Percentiles rank a stretch among this genome's conserved stretches.
phyloP scores from a whole-genome alignment of 345 rosid genomes.

The Eucalyptus curtisii region DNA sequence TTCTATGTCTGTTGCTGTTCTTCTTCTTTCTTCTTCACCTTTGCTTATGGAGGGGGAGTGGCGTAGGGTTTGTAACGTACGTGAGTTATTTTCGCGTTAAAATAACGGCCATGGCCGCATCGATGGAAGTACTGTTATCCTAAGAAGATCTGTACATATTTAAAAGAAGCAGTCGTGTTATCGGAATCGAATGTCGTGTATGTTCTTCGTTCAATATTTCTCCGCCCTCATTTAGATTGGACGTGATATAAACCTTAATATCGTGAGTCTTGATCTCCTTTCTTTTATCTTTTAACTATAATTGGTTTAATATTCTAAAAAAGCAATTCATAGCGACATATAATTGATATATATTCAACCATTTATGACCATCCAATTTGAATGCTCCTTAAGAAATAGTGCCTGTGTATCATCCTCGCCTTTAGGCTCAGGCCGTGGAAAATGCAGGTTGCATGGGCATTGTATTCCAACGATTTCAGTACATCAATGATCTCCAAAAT shows the following conservation, averaged over 20 bases:
- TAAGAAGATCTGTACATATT: neutral
- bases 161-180: neutral
- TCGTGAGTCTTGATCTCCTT: neutral
- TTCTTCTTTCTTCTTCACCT: neutral
- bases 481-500: neutral
- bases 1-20: neutral
- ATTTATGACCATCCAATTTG: neutral
- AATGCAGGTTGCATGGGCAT: neutral
- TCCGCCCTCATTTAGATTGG: no score
- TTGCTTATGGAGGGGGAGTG: neutral
- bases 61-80: neutral
- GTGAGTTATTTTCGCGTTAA: neutral
- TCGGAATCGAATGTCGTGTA: neutral
- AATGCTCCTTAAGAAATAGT: neutral
- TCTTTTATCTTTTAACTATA: neutral
- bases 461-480: neutral
- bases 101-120: neutral
- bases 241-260: neutral
- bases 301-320: neutral
- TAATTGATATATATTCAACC: neutral
- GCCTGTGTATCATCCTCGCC: neutral
- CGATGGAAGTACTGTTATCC: neutral
- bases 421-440: neutral
- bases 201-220: neutral
- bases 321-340: neutral